A percentile compares a stretch with the other conserved stretches of the same genome.
These are phyloP conservation scores for Apophysomyces elegans DNA, from an alignment of 371 early-diverging fungal species.

Conservation along the genomic window DNA sequence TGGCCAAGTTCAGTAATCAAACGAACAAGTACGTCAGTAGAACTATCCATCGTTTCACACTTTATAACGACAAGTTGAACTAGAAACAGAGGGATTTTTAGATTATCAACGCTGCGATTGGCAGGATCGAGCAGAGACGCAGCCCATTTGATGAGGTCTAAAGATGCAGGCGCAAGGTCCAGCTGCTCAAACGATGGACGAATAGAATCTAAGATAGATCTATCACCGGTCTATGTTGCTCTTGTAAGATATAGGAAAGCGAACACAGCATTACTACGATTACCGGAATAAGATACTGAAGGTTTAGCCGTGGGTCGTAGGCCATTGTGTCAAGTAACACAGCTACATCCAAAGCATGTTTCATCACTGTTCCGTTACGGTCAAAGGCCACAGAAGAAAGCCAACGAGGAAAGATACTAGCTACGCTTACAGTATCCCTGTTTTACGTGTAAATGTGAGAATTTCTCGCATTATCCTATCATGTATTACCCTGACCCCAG, in stretches of 20 bases:
- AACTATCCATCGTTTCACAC: slow-evolving; percentile 19
- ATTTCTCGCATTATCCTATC: neutral
- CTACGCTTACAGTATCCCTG: slow-evolving; percentile 16
- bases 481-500: slow-evolving; percentile 18
- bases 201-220: slow-evolving; percentile 38
- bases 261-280: neutral
- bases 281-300: slow-evolving; percentile 41
- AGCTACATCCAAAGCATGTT: slow-evolving; percentile 49
- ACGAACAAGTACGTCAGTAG: slow-evolving; percentile 36
- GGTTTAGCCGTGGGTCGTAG: slow-evolving; percentile 35
- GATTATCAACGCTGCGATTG: slow-evolving; percentile 24
- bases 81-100: slow-evolving; percentile 44
- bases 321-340: slow-evolving; percentile 46
- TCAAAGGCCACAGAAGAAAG: slow-evolving; percentile 42
- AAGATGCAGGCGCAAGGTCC: slow-evolving; percentile 38
- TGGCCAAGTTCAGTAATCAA: slow-evolving; percentile 34
- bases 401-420: slow-evolving; percentile 42
- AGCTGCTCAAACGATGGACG: slow-evolving; percentile 41
- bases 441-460: neutral
- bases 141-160: slow-evolving; percentile 45
- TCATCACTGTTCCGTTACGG: slow-evolving; percentile 38
- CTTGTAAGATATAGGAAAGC: neutral
- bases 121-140: slow-evolving; percentile 24
- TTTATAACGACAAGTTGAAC: slow-evolving; percentile 33
- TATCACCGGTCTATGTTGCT: slow-evolving; percentile 31